A percentile compares a stretch with the other conserved stretches of the same genome.
These are phyloP conservation scores for Triticum dicoccoides DNA, from an alignment of 176 grass and related monocot genomes.

Conservation along the genomic window DNA sequence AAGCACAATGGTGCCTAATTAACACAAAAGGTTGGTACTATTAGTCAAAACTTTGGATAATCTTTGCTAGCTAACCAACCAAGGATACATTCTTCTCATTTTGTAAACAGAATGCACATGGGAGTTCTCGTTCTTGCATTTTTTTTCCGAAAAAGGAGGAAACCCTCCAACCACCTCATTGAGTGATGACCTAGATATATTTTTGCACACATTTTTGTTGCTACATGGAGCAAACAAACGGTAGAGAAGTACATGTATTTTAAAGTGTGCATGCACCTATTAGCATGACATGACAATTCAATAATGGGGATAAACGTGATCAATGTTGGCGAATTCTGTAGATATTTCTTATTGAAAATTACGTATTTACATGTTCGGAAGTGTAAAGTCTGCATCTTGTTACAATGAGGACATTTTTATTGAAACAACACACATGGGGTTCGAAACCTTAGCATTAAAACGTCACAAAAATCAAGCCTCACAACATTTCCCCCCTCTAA, in stretches of 20 bases:
- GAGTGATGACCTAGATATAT: neutral
- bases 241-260: neutral
- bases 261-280: neutral
- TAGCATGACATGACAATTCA: neutral
- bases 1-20: slow-evolving; percentile 8
- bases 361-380: neutral
- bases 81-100: neutral
- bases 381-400: neutral
- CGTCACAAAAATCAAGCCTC: neutral
- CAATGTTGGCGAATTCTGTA: neutral
- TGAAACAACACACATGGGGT: neutral
- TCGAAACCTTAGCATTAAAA: neutral
- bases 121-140: neutral
- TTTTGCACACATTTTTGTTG: neutral
- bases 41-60: neutral
- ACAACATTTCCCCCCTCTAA: neutral
- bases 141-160: neutral
- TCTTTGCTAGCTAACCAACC: neutral
- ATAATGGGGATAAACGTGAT: neutral
- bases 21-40: neutral
- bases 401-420: neutral
- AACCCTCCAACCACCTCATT: neutral
- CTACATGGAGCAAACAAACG: neutral
- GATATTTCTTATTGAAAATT: neutral
- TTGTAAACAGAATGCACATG: neutral